A percentile compares a stretch with the other conserved stretches of the same genome.
These are phyloP conservation scores for Rhododendron williamsianum DNA, from an alignment of 148 eudicot genomes.

Conservation along the genomic window DNA sequence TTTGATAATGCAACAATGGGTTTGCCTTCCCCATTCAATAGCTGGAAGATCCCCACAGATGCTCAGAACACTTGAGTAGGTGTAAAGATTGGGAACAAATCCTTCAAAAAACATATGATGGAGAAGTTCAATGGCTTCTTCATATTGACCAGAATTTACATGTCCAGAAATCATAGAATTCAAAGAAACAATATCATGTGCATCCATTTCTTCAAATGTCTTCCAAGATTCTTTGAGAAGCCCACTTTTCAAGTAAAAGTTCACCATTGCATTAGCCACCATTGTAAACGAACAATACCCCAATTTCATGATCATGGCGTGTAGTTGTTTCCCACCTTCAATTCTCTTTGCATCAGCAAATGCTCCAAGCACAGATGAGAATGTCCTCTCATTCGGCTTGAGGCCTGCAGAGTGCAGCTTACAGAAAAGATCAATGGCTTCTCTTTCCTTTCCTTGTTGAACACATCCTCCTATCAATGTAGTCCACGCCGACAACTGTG, in stretches of 20 bases:
- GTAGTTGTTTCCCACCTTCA: slow-evolving; percentile 30
- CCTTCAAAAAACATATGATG: slow-evolving; percentile 23
- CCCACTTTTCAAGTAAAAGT: slow-evolving; percentile 29
- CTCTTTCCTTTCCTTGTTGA: slow-evolving; percentile 25
- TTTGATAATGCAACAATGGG: slow-evolving; percentile 35
- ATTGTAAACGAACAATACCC: slow-evolving; percentile 27
- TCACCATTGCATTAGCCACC: slow-evolving; percentile 33
- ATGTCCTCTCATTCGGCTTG: slow-evolving; percentile 36
- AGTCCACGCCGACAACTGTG: slow-evolving; percentile 37
- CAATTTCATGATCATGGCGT: slow-evolving; percentile 23
- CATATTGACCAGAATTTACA: slow-evolving; percentile 15
- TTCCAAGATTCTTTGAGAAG: slow-evolving; percentile 22
- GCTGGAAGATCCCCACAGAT: slow-evolving; percentile 40
- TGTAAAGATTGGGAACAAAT: slow-evolving; percentile 26
- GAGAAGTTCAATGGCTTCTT: slow-evolving; percentile 22
- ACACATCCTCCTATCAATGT: slow-evolving; percentile 36
- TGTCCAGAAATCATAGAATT: slow-evolving; percentile 34
- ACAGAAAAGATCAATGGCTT: slow-evolving; percentile 31
- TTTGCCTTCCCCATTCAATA: slow-evolving; percentile 43
- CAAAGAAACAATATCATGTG: slow-evolving; percentile 31
- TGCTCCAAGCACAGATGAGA: slow-evolving; percentile 36
- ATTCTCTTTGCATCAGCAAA: slow-evolving; percentile 18
- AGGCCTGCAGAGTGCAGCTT: slow-evolving; percentile 24
- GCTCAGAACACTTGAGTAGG: slow-evolving; percentile 36
- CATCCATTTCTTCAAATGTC: slow-evolving; percentile 25